Evolutionary conservation across 169 alveolate species (phyloP), one percentile per base, ranked within the genome.

Genomic region (Eimeria necatrix): DNA sequence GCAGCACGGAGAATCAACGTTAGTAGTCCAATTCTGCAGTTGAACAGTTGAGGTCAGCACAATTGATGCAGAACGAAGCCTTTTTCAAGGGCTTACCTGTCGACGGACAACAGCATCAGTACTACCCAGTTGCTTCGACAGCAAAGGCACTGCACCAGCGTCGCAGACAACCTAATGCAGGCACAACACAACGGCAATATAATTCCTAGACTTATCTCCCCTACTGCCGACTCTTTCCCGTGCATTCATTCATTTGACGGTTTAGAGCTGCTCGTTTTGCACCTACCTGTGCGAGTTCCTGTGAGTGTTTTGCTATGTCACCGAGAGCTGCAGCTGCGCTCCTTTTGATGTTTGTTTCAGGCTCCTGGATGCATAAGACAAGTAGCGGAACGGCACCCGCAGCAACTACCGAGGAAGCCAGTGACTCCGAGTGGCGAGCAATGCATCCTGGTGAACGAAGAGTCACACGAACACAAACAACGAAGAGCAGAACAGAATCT

Each of bases 351-450:
- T 98, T 97, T 22, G 98, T 95, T 81, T 98, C 99, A 10, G 99
- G 99, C 96, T 98, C 99, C 94, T 98, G 98, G 89, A 98, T 97
- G 96, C 99, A 98, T 73, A 98, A 97, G 48, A 98, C 99, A 52
- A 98, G 95, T 26, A 98, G 96, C 46, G 99, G 99, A 68, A 98
- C 99, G 4, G 99, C 99, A n/a, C 99, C 99, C 48, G 99, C 99
- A 70, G 98, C 99, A 41, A 98, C 99, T 4, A 98, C 99, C 41
- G 98, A 97, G 94, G 98, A 97, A 49, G 99, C 99, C 41, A 98
- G 95, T 78, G 98, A 98, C 94, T 96, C 96, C 68, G 97, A 93
- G 95, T 98, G 99, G 96, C 98, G 98, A 52, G 99, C 98, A 59
- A 98, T 98, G 97, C 98, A 98, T 10, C 99, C 98, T 94, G 92